Conservation (phyloP, 768 basidiomycete genomes). For the Mycena alexandri region DNA sequence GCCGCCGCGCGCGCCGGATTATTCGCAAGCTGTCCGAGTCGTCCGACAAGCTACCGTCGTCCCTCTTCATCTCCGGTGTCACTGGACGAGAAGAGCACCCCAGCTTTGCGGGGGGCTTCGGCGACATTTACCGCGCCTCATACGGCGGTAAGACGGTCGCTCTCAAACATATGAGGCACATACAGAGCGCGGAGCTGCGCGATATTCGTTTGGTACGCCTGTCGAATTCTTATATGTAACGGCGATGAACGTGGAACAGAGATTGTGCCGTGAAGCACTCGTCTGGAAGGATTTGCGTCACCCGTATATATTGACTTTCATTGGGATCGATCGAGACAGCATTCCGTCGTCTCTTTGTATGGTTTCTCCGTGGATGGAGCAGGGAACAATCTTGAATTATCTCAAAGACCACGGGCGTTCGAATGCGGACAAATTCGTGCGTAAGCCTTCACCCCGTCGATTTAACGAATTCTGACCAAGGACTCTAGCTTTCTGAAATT, state of each 20-base stretch:
- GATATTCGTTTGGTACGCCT: slow-evolving; percentile 13
- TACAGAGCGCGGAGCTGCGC: slow-evolving; percentile 16
- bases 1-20: slow-evolving; percentile 29
- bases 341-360: slow-evolving; percentile 43
- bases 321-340: slow-evolving; percentile 44
- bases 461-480: background rate
- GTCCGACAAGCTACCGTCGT: slow-evolving; percentile 34
- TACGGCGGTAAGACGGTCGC: slow-evolving; percentile 16
- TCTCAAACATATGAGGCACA: slow-evolving; percentile 20
- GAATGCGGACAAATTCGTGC: slow-evolving; percentile 38
- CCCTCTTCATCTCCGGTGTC: slow-evolving; percentile 38
- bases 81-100: slow-evolving; percentile 27
- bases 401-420: slow-evolving; percentile 37
- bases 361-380: slow-evolving; percentile 47
- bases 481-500: too few relatives aligned
- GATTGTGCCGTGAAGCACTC: slow-evolving; percentile 45
- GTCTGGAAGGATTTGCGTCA: slow-evolving; percentile 48
- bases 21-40: slow-evolving; percentile 35
- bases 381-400: slow-evolving; percentile 42
- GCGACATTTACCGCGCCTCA: slow-evolving; percentile 36
- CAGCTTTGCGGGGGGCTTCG: slow-evolving; percentile 37
- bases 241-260: slow-evolving; percentile 29
- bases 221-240: background rate
- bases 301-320: slow-evolving; percentile 45
- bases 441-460: slow-evolving; percentile 24